Percentiles rank a stretch among this genome's conserved stretches.
These are phyloP conservation scores for Xylaria sp. DNA, from an alignment of 2,329 filamentous ascomycete species.

Conservation along the genomic window DNA sequence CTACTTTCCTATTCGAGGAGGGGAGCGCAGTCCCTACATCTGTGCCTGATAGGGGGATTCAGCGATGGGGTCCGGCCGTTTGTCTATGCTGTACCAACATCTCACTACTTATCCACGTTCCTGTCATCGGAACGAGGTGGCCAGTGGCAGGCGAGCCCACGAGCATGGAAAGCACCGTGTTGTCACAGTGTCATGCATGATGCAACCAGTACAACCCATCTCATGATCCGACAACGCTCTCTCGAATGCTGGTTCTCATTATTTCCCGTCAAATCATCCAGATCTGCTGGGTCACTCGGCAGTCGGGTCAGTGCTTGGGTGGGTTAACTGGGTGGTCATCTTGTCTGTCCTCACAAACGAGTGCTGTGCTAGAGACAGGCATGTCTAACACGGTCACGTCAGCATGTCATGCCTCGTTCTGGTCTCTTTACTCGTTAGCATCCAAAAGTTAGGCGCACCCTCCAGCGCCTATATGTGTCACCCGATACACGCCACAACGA, in stretches of 20 bases:
- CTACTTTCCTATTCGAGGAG: constrained; percentile 35
- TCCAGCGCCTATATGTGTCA: constrained; percentile 10
- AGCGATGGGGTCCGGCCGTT: background rate
- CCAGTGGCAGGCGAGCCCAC: constrained; percentile 29
- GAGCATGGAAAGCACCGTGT: constrained; percentile 36
- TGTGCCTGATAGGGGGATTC: constrained; percentile 36
- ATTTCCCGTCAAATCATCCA: constrained; percentile 33
- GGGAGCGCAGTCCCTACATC: constrained; percentile 9
- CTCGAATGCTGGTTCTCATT: constrained; percentile 11
- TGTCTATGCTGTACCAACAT: background rate
- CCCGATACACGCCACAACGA: constrained; percentile 16
- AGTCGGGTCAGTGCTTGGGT: constrained; percentile 17
- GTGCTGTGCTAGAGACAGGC: background rate
- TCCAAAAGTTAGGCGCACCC: background rate
- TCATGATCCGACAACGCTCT: constrained; percentile 28
- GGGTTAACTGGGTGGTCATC: constrained; percentile 1
- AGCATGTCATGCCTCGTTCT: constrained; percentile 13
- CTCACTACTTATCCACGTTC: constrained; percentile 10
- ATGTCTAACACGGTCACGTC: constrained; percentile 13
- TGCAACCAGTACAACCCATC: constrained; percentile 23
- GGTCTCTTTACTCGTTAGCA: background rate
- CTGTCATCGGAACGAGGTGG: constrained; percentile 27
- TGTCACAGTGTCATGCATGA: constrained; percentile 30
- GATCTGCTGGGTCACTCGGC: constrained; percentile 30
- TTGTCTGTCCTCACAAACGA: background rate